Percentiles rank a stretch among this genome's conserved stretches.
These are phyloP conservation scores for Ustanciosporium gigantosporum DNA, from an alignment of 1,284 basidiomycete species.

Conservation along the genomic window DNA sequence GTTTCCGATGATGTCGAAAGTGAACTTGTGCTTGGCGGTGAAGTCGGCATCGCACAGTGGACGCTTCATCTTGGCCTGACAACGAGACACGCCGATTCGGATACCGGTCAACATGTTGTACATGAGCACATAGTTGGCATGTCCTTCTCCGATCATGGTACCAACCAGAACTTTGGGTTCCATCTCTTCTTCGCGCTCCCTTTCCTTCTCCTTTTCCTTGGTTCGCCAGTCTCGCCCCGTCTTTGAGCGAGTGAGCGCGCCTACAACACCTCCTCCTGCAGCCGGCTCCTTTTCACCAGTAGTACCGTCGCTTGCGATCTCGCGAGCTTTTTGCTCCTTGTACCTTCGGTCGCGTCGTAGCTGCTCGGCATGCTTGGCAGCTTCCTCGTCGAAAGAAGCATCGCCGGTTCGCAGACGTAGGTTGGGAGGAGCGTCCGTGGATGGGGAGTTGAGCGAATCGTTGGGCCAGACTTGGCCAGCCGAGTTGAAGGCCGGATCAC, in stretches of 20 bases:
- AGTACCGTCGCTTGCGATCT: constrained; percentile 24
- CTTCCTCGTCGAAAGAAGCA: constrained; percentile 56
- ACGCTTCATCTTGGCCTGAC: constrained; percentile 89
- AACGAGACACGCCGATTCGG: constrained; percentile 89
- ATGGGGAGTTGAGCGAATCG: constrained; percentile 28
- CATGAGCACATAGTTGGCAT: constrained; percentile 98
- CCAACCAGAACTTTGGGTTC: constrained; percentile 73
- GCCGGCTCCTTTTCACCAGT: constrained; percentile 6
- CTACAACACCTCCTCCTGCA: constrained; percentile 5
- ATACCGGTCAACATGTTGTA: constrained; percentile 99
- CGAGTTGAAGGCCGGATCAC: constrained; percentile 15
- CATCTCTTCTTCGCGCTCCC: constrained; percentile 29
- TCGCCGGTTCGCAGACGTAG: constrained; percentile 50
- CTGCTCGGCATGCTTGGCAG: constrained; percentile 54
- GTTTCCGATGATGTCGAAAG: constrained; percentile 96
- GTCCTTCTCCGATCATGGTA: constrained; percentile 92
- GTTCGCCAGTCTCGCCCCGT: constrained; percentile 27
- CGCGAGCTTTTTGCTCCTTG: constrained; percentile 47
- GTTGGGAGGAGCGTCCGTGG: constrained; percentile 9
- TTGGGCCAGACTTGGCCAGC: constrained; percentile 13
- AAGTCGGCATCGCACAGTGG: constrained; percentile 86
- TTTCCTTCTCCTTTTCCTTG: constrained; percentile 16
- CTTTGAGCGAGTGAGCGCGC: constrained; percentile 30
- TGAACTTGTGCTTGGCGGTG: constrained; percentile 86
- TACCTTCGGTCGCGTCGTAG: constrained; percentile 49